phyloP scores from a whole-genome alignment of 2,329 filamentous ascomycete species.

The Aspergillus caelatus region DNA sequence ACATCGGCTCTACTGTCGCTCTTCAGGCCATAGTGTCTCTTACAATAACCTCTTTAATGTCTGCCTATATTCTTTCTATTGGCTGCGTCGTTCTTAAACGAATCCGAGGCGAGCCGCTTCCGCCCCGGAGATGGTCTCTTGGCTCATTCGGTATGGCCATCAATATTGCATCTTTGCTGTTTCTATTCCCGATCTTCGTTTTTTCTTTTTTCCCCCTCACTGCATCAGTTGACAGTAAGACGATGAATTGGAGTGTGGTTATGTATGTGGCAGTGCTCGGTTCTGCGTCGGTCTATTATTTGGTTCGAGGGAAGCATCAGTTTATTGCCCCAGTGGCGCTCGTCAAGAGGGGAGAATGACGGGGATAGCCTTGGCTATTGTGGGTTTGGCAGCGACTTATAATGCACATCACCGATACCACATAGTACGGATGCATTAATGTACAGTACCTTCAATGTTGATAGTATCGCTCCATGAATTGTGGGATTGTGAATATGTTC shows the following conservation, averaged over 20 bases:
- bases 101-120: slow-evolving; percentile 44
- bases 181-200: slow-evolving; percentile 43
- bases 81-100: slow-evolving; percentile 51
- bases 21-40: slow-evolving; percentile 50
- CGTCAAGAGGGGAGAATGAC: slow-evolving; percentile 32
- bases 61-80: slow-evolving; percentile 51
- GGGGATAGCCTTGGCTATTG: not conserved
- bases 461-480: not conserved
- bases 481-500: not conserved
- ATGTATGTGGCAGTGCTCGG: slow-evolving; percentile 51
- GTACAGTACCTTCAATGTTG: not conserved
- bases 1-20: slow-evolving; percentile 52
- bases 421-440: not conserved
- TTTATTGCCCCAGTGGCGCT: slow-evolving; percentile 46
- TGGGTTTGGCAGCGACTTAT: not conserved
- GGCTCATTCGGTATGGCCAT: slow-evolving; percentile 49
- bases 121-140: slow-evolving; percentile 49
- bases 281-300: slow-evolving; percentile 49
- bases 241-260: slow-evolving; percentile 53
- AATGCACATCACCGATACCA: not conserved
- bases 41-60: slow-evolving; percentile 44
- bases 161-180: slow-evolving; percentile 45
- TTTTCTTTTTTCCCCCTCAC: slow-evolving; percentile 51
- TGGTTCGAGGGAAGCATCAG: slow-evolving; percentile 41
- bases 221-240: slow-evolving; percentile 33